Evolutionary conservation across 306 rosid species (phyloP), one percentile per base, ranked within the genome.

Genomic region (Sesbania bispinosa): DNA sequence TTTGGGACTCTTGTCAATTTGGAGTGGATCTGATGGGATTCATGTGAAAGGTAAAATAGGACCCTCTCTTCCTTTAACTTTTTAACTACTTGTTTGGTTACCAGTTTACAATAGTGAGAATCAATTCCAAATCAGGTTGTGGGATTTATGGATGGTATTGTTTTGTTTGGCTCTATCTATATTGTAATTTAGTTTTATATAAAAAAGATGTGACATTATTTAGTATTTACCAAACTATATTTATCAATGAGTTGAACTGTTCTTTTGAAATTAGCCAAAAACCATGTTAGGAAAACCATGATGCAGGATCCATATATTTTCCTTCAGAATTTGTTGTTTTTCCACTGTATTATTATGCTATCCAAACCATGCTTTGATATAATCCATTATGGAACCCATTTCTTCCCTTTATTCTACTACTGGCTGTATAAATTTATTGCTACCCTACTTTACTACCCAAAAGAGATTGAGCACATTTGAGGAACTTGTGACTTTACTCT

Each of bases 11-110:
- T 60, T 39, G 52, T 45, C 73, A 62, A 55, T 19, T 33, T 59
- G 27, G 71, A 67, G 9, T 43, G 43, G 73, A 42, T 64, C 20
- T 38, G 30, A 76, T 62, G 53, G 81, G 71, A 55, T 63, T 78
- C 72, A 67, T 69, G 77, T 74, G 80, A 63, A 69, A 29, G 75
- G 18, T 77, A n/a, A n/a, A n/a, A n/a, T n/a, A n/a, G n/a, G n/a
- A n/a, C n/a, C n/a, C n/a, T n/a, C n/a, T n/a, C n/a, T n/a, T n/a
- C n/a, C n/a, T n/a, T n/a, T n/a, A n/a, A n/a, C n/a, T n/a, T n/a
- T n/a, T n/a, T n/a, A n/a, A 67, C 74, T 54, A 70, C 19, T 36
- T 53, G 16, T 30, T 65, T 6, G 39, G n/a, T n/a, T n/a, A n/a
- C n/a, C n/a, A n/a, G n/a, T n/a, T n/a, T n/a, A n/a, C n/a, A n/a